Base-by-base conservation (phyloP, 78 protist species). In the Dictyostelium brefeldianum region DNA sequence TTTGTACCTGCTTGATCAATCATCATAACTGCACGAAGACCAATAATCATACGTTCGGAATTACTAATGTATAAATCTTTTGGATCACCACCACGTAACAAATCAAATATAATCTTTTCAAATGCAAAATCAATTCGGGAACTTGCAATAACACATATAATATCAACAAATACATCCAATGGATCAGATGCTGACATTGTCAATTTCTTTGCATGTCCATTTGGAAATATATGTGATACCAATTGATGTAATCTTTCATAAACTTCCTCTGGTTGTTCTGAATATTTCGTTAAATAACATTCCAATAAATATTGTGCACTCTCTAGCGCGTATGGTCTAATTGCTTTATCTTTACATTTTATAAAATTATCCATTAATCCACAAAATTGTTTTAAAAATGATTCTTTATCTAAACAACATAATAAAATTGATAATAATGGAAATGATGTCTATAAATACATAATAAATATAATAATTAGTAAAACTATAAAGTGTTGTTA, bases 371-470 rank as follows among this genome's bases (percentile, higher is more conserved):
- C 93, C 84, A 77, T 87, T 74, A 87, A 65, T 29, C 57, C 65
- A 84, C 93, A 87, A 78, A 77, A 87, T 57, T 54, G 71, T 70
- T 87, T 87, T 59, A 87, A 51, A 87, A 87, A 87, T 27, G 75
- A 57, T 65, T 87, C 93, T 77, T 77, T 87, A 43, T 87, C 93
- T 53, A 36, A 27, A 51, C 93, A 87, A 77, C 93, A 87, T 65
- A 87, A 87, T 87, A 87, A 77, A 29, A 87, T 87, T 77, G 93
- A 77, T 36, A 87, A 53, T 77, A 87, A 77, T 87, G 93, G 93
- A 50, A 41, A 87, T 78, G 93, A 87, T 87, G 93, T 87, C 93
- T 87, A 65, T 20, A 50, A 59, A 22, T 5, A 20, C 9, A 73
- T 20, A 47, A 4, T 29, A 36, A n/a, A n/a, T 36, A 36, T 36